Evolutionary conservation across 164 flowering plant genomes (phyloP).

Genomic region (Aristolochia fimbriata): DNA sequence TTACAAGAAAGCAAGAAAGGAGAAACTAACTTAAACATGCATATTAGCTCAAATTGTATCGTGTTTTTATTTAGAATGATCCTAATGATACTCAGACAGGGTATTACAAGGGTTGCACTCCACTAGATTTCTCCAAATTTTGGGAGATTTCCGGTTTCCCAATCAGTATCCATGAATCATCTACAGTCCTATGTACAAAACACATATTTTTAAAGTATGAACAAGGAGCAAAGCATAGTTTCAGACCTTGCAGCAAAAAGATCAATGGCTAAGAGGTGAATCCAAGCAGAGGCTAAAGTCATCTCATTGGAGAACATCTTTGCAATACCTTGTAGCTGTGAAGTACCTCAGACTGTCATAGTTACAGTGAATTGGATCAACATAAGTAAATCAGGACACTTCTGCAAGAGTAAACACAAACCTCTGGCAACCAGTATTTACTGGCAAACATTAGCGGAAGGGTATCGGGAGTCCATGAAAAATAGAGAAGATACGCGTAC

Average conservation of each 20-base stretch:
- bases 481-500: slow-evolving; percentile 73
- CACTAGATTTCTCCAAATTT: too few relatives aligned
- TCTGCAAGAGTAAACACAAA: slow-evolving; percentile 12
- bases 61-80: too few relatives aligned
- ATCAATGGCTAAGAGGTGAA: slow-evolving; percentile 76
- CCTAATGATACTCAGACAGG: too few relatives aligned
- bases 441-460: slow-evolving; percentile 64
- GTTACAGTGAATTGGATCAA: not conserved
- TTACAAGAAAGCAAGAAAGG: not conserved
- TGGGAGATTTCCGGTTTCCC: too few relatives aligned
- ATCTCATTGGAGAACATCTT: slow-evolving; percentile 84
- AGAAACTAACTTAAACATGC: not conserved
- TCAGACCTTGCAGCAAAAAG: slow-evolving; percentile 91
- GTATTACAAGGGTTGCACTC: too few relatives aligned
- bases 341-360: slow-evolving; percentile 2
- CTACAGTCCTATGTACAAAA: too few relatives aligned
- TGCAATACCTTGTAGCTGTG: slow-evolving; percentile 72
- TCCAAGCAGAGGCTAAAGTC: slow-evolving; percentile 95
- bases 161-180: too few relatives aligned
- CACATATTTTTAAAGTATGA: too few relatives aligned
- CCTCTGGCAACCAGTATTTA: slow-evolving; percentile 92
- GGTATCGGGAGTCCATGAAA: slow-evolving; percentile 95
- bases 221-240: too few relatives aligned
- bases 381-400: not conserved
- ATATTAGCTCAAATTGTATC: too few relatives aligned